phyloP scores from a whole-genome alignment of 2,329 filamentous ascomycete species.

The Tricladium varicosporioides region DNA sequence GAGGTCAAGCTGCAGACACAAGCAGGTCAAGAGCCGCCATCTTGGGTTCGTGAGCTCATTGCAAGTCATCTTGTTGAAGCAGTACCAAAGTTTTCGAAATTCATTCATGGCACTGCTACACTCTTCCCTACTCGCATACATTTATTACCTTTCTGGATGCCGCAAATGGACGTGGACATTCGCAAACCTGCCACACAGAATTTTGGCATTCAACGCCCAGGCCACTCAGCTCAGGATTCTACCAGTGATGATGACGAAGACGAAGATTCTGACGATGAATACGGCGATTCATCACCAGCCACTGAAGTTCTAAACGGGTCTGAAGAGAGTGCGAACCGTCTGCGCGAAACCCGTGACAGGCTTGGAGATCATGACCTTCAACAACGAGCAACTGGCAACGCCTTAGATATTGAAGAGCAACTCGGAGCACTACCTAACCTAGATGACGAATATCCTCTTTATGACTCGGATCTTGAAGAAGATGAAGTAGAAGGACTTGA shows the following conservation, averaged over 20 bases:
- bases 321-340: conserved; percentile 20
- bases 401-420: conserved; percentile 79
- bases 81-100: conserved; percentile 99
- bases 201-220: conserved; percentile 85
- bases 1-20: conserved; percentile 98
- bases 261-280: conserved; percentile 63
- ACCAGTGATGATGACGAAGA: conserved; percentile 75
- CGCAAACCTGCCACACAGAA: conserved; percentile 85
- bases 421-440: conserved; percentile 55
- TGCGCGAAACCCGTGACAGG: conserved; percentile 19
- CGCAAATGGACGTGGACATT: conserved; percentile 97
- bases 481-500: conserved; percentile 73
- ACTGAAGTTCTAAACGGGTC: conserved; percentile 16
- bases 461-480: conserved; percentile 86
- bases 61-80: conserved; percentile 94
- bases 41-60: conserved; percentile 94
- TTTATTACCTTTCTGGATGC: conserved; percentile 93
- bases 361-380: conserved; percentile 26
- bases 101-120: conserved; percentile 90
- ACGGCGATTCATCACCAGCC: conserved; percentile 23
- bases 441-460: conserved; percentile 76
- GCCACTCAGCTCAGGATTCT: conserved; percentile 69
- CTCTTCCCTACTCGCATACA: conserved; percentile 86
- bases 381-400: conserved; percentile 36
- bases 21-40: conserved; percentile 87